Evolutionary conservation across 2,329 filamentous ascomycete species (phyloP), one percentile per base, ranked within the genome.

Genomic region (Fusarium buxicola): DNA sequence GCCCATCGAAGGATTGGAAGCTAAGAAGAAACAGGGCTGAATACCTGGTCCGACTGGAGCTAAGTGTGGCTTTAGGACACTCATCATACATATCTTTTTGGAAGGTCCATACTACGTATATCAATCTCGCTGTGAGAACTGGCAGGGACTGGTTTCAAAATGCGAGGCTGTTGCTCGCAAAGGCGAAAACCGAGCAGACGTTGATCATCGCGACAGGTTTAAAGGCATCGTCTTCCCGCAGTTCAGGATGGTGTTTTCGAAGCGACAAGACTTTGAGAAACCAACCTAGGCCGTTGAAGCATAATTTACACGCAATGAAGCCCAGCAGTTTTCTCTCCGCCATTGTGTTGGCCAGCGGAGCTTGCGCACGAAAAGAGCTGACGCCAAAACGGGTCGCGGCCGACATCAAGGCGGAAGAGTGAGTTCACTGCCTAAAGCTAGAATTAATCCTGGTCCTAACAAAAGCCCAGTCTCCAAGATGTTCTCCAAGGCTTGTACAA

Each of bases 361-460:
- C 6, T 8, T 30, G 7, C 32, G 45, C 49, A n/a, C 21, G 31
- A 24, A 65, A 50, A 12, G 7, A 13, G n/a, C 39, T 61, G 13
- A 53, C 51, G 13, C 60, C 61, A 12, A 45, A 61, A 5, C 46
- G 31, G 38, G 38, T 61, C 11, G 46, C 38, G 16, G 32, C 50
- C 13, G 44, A 49, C 24, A 49, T 65, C 27, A 65, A 65, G 10
- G 27, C 9, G 8, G 24, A 61, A 38, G 30, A 45, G 60, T 64
- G 28, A 53, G 28, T 28, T 12, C 3, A n/a, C 6, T 9, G 6
- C 3, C 21, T 9, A 5, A 8, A 9, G 1, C 2, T 8, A 7
- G 2, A 8, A 1, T 7, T 12, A n/a, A 31, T 2, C 3, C 31
- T 6, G 2, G 2, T 13, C 6, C 15, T 12, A 13, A 24, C 18